Conservation (phyloP, 1,284 basidiomycete genomes). For the Trichosporon inkin region DNA sequence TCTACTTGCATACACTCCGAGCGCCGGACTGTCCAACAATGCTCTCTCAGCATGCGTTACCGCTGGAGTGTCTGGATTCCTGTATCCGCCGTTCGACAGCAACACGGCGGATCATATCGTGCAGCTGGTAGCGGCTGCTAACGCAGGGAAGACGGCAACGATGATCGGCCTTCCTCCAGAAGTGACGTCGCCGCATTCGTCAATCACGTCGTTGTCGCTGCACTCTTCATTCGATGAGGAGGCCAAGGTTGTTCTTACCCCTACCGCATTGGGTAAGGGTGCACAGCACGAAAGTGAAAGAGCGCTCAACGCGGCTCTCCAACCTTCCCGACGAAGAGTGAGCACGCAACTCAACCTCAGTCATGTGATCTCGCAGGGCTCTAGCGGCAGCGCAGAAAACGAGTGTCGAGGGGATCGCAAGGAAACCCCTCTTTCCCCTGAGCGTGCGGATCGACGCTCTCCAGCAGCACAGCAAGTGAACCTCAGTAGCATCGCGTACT, state of each 20-base stretch:
- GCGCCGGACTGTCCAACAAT: slow-evolving; percentile 33
- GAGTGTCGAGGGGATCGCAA: background rate
- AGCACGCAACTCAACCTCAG: slow-evolving; percentile 16
- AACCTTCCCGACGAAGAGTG: slow-evolving; percentile 8
- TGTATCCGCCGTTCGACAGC: slow-evolving; percentile 44
- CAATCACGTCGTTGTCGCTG: slow-evolving; percentile 9
- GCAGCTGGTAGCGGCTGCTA: slow-evolving; percentile 35
- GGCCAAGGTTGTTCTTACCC: slow-evolving; percentile 38
- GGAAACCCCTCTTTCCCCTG: background rate
- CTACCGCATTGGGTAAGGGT: slow-evolving; percentile 40
- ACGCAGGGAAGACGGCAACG: slow-evolving; percentile 16
- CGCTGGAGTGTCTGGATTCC: slow-evolving; percentile 45
- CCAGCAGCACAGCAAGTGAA: background rate
- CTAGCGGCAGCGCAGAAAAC: background rate
- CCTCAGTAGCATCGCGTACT: background rate
- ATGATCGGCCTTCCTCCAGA: slow-evolving; percentile 5
- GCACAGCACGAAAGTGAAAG: slow-evolving; percentile 43
- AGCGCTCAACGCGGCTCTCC: slow-evolving; percentile 23
- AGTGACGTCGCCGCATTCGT: background rate
- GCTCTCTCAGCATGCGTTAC: slow-evolving; percentile 38
- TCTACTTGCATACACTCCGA: slow-evolving; percentile 47
- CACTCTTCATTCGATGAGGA: slow-evolving; percentile 18
- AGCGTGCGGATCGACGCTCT: background rate
- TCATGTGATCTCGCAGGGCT: slow-evolving; percentile 10
- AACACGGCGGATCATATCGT: slow-evolving; percentile 30